phyloP scores from a whole-genome alignment of 148 eudicot species.

The Camellia lanceoleosa region DNA sequence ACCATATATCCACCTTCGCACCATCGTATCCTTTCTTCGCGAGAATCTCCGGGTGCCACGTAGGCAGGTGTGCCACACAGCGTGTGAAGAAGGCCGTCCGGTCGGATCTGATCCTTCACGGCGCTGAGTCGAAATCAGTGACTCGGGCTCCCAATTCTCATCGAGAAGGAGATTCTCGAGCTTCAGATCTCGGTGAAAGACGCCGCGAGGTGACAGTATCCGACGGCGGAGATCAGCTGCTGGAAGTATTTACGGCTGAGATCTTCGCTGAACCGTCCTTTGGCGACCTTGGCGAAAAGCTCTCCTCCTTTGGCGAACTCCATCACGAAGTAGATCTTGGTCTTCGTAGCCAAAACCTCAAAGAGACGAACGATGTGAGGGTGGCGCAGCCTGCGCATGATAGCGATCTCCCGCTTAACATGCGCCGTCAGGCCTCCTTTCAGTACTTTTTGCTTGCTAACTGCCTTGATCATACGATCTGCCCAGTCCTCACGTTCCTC shows the following conservation, averaged over 20 bases:
- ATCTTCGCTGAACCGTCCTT: slow-evolving; percentile 68
- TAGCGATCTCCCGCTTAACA: slow-evolving; percentile 52
- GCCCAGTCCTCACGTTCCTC: slow-evolving; percentile 37
- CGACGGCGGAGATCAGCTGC: slow-evolving; percentile 64
- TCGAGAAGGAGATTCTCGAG: slow-evolving; percentile 68
- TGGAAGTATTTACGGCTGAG: slow-evolving; percentile 68
- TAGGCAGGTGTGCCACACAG: slow-evolving; percentile 87
- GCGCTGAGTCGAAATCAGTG: slow-evolving; percentile 66
- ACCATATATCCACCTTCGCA: slow-evolving; percentile 66
- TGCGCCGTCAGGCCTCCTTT: slow-evolving; percentile 33
- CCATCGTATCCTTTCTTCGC: slow-evolving; percentile 76
- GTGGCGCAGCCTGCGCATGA: slow-evolving; percentile 63
- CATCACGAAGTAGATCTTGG: slow-evolving; percentile 58
- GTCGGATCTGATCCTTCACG: slow-evolving; percentile 33
- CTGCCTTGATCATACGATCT: slow-evolving; percentile 57
- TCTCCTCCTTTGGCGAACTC: slow-evolving; percentile 82
- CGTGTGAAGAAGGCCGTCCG: slow-evolving; percentile 58
- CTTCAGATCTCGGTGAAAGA: slow-evolving; percentile 70
- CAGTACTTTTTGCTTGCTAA: slow-evolving; percentile 41
- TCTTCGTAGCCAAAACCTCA: slow-evolving; percentile 64
- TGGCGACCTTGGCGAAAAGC: slow-evolving; percentile 52
- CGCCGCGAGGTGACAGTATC: slow-evolving; percentile 63
- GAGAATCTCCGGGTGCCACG: slow-evolving; percentile 73
- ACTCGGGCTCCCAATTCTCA: slow-evolving; percentile 56
- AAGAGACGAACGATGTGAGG: slow-evolving; percentile 49